Evolutionary conservation across 2,329 filamentous ascomycete genomes (phyloP).

Genomic region (Epichloe coenophiala): DNA sequence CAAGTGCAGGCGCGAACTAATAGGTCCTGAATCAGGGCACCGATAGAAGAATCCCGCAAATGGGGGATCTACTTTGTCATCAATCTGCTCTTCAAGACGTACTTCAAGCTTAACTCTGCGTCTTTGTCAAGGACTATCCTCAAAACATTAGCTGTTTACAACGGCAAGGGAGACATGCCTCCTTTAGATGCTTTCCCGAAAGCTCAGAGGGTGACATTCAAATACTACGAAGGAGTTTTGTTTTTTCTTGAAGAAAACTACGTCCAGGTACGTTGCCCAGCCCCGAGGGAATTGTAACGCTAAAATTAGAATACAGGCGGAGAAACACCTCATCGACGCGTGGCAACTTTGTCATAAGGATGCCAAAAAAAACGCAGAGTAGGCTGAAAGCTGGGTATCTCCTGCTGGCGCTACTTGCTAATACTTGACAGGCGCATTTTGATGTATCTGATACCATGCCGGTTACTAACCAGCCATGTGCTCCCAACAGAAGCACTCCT

Average conservation of each 20-base stretch:
- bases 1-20: neutral
- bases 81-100: constrained; percentile 94
- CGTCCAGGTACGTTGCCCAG: constrained; percentile 39
- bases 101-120: constrained; percentile 88
- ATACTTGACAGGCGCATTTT: constrained; percentile 58
- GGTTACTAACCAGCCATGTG: constrained; percentile 74
- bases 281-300: neutral
- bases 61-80: constrained; percentile 95
- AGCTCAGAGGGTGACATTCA: constrained; percentile 87
- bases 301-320: constrained; percentile 39
- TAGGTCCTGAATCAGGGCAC: constrained; percentile 40
- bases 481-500: constrained; percentile 64
- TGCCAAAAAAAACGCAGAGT: constrained; percentile 67
- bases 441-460: constrained; percentile 88
- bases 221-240: constrained; percentile 91
- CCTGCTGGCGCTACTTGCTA: constrained; percentile 9
- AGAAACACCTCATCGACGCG: constrained; percentile 66
- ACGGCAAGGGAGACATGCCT: constrained; percentile 64
- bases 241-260: constrained; percentile 93
- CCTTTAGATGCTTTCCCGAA: constrained; percentile 67
- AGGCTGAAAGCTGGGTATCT: constrained; percentile 16
- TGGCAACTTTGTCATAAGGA: constrained; percentile 68
- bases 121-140: constrained; percentile 84
- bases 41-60: constrained; percentile 81
- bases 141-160: constrained; percentile 64